Percentiles rank a stretch among this genome's conserved stretches.
phyloP scores from a whole-genome alignment of 164 flowering plant species.

The Chimonanthus praecox region DNA sequence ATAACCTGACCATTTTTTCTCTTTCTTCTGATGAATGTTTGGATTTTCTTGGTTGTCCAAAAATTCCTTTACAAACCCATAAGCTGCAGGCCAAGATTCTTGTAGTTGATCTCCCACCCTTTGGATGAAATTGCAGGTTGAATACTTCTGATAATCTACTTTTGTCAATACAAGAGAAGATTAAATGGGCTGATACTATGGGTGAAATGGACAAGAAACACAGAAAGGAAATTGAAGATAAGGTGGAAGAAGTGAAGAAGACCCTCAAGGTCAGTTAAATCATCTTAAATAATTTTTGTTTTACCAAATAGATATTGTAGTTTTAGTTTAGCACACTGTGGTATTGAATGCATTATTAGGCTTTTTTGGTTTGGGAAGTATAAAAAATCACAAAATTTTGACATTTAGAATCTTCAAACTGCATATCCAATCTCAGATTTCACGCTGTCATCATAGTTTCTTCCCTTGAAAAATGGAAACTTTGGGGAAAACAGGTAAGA shows the following conservation, averaged over 20 bases:
- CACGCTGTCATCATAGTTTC: not conserved
- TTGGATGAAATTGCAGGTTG: conserved; percentile 43
- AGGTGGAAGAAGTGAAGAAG: conserved; percentile 73
- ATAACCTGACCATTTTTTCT: too few relatives aligned
- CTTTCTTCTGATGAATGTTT: not conserved
- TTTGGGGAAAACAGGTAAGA: not conserved
- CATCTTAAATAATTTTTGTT: not conserved
- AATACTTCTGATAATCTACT: conserved; percentile 81
- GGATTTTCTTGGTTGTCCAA: not conserved
- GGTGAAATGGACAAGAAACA: conserved; percentile 75
- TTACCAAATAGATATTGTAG: not conserved
- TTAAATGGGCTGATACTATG: conserved; percentile 93
- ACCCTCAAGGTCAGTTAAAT: conserved; percentile 75
- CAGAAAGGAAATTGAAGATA: conserved; percentile 68
- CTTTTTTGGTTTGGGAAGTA: not conserved
- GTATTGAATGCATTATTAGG: not conserved
- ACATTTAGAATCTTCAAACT: not conserved
- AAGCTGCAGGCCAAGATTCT: not conserved
- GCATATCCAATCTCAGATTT: not conserved
- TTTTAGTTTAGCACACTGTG: too few relatives aligned
- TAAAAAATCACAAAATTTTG: not conserved
- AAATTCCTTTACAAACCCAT: not conserved
- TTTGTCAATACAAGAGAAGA: conserved; percentile 83
- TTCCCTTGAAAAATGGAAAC: not conserved
- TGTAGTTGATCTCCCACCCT: not conserved